Base-by-base conservation (phyloP, 2,329 filamentous ascomycete species). In the Beauveria medogensis region DNA sequence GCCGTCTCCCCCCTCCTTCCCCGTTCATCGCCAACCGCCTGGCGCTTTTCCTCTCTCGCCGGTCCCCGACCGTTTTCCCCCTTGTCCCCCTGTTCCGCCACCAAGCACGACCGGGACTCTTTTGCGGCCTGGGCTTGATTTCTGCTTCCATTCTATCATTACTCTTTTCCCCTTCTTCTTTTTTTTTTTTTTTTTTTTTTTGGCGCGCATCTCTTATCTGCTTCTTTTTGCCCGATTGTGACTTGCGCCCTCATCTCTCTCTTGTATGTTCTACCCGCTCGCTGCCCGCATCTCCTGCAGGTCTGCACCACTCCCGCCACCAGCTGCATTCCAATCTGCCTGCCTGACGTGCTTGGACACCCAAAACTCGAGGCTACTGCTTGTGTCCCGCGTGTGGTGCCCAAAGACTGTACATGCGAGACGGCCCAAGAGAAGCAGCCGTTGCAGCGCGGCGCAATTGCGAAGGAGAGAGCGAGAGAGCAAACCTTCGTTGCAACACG, bases 1-100 rank as follows among this genome's bases (percentile, higher is more conserved):
- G 34, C 5, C 34, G 34, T 16, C 34, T 14, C 34, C 34, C 34
- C 34, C 34, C 20, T 46, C 43, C 47, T 50, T 48, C 26, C 50
- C 34, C 60, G 26, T 24, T 24, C 24, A 14, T 47, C 43, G 3
- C 8, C 43, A 22, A 34, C 12, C n/a, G 16, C 40, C 53, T 64
- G 64, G 60, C 60, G 51, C 54, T 40, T 46, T 56, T 44, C 54
- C 20, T 62, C 63, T 67, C 55, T 63, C 62, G 61, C 65, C 63
- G 47, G 12, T 51, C 60, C 53, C 34, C 60, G 46, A 43, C 28
- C 46, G 10, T 51, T 43, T n/a, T 20, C 47, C 56, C 56, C 56
- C 56, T 46, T 59, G 47, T 34, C 37, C 40, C 34, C 48, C 56
- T 52, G 37, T 44, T 48, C 43, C 48, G n/a, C 40, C 48, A 51